Evolutionary conservation across 1,139 yeast genomes (phyloP).

Genomic region (Martiniozyma asiatica): DNA sequence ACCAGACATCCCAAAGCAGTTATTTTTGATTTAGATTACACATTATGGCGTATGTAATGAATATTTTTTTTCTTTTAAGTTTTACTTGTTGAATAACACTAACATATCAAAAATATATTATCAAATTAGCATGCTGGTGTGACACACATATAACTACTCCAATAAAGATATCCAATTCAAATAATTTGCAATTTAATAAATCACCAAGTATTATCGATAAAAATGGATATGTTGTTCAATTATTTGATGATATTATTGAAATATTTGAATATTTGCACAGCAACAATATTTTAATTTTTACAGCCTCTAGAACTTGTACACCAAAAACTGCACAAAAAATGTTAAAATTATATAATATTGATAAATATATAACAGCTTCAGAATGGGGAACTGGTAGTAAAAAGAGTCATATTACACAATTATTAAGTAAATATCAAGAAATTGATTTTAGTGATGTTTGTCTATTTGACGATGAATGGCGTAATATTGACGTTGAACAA

Average conservation of each 20-base stretch:
- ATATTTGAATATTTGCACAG: slow-evolving; percentile 35
- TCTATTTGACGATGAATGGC: slow-evolving; percentile 78
- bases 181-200: slow-evolving; percentile 4
- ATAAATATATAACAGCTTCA: slow-evolving; percentile 37
- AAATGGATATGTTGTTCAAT: slow-evolving; percentile 35
- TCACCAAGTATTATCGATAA: slow-evolving; percentile 28
- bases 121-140: slow-evolving; percentile 33
- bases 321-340: slow-evolving; percentile 51
- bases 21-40: slow-evolving; percentile 67
- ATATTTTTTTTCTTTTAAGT: not conserved
- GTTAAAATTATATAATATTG: slow-evolving; percentile 36
- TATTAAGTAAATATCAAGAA: slow-evolving; percentile 25
- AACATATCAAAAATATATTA: not conserved
- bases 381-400: slow-evolving; percentile 68
- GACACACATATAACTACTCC: slow-evolving; percentile 62
- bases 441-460: slow-evolving; percentile 40
- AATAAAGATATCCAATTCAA: slow-evolving; percentile 20
- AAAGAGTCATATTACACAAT: slow-evolving; percentile 35
- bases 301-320: slow-evolving; percentile 59
- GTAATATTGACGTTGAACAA: slow-evolving; percentile 6
- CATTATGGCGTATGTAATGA: slow-evolving; percentile 60
- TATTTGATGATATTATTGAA: slow-evolving; percentile 50
- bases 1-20: slow-evolving; percentile 36
- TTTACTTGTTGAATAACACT: not conserved
- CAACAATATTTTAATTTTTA: slow-evolving; percentile 36